A percentile compares a stretch with the other conserved stretches of the same genome.
Conservation (phyloP, 2,329 filamentous ascomycete species). For the Neonectria neomacrospora region DNA sequence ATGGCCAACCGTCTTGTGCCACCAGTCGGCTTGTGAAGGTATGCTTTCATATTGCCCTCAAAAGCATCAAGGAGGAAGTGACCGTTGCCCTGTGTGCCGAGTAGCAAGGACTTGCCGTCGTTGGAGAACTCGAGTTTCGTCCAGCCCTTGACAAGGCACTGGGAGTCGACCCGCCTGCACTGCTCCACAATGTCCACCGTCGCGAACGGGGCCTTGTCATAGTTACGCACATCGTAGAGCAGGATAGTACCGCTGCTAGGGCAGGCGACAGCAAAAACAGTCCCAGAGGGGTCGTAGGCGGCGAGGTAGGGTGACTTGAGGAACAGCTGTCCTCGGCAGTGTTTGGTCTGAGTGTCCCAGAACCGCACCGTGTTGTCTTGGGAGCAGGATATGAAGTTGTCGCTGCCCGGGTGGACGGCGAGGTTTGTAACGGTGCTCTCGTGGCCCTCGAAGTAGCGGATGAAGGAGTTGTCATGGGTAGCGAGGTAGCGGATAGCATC, state of each 20-base stretch:
- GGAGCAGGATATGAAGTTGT: constrained; percentile 92
- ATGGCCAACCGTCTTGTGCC: constrained; percentile 63
- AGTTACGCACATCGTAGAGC: constrained; percentile 94
- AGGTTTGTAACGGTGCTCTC: constrained; percentile 85
- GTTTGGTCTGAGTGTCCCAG: constrained; percentile 87
- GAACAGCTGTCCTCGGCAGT: constrained; percentile 82
- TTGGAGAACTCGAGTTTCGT: constrained; percentile 95
- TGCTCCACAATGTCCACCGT: constrained; percentile 81
- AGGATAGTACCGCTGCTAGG: constrained; percentile 82
- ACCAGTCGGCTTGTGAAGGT: constrained; percentile 69
- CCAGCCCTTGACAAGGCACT: constrained; percentile 78
- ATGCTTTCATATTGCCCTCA: constrained; percentile 80
- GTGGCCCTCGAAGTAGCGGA: constrained; percentile 96
- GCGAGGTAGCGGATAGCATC: constrained; percentile 88
- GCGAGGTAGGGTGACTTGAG: constrained; percentile 84
- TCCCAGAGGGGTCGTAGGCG: constrained; percentile 91
- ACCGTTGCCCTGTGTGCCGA: constrained; percentile 84
- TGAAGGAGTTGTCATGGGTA: constrained; percentile 95
- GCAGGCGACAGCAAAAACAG: constrained; percentile 89
- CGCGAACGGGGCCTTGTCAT: constrained; percentile 89
- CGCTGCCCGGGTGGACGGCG: constrained; percentile 83
- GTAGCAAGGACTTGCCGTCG: constrained; percentile 86
- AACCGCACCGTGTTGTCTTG: constrained; percentile 91
- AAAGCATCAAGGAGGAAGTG: constrained; percentile 97
- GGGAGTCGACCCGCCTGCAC: constrained; percentile 59